Evolutionary conservation across 768 basidiomycete genomes (phyloP), one percentile per base, ranked within the genome.

Genomic region (Mycena floridula): DNA sequence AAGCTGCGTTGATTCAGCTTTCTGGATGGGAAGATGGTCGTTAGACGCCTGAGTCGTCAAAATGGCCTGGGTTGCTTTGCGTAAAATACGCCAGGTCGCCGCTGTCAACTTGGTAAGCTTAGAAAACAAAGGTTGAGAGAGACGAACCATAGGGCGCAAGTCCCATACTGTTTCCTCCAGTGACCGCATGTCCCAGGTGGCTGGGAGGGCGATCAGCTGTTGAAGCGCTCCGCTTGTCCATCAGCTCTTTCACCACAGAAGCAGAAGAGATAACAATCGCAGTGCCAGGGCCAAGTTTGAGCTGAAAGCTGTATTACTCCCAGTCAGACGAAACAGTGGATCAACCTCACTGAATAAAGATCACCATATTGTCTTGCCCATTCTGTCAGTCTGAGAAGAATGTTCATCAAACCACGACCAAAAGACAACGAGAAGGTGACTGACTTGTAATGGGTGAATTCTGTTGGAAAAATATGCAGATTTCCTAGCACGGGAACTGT

Each of bases 181-280:
- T 48, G 20, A 55, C 50, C 5, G 45, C 38, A 12, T 58, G 42
- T 2, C 24, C 54, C 13, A 61, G 47, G 44, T 53, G 41, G 28
- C 37, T 54, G 3, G 42, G 25, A 3, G 59, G 59, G 9, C 63
- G 56, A 45, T 64, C 59, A 7, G 44, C 49, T 6, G 58, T 59
- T 7, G 46, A 40, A 22, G 44, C 45, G 16, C 50, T 47, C 12
- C 53, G 50, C 49, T 59, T 58, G 35, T 64, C 63, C 49, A 64
- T 39, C 13, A 64, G 36, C 26, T 62, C 61, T 39, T 50, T 55
- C 16, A 59, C 54, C 9, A 48, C 47, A 5, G 45, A 18, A 3
- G 51, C 39, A 40, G 51, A 51, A 6, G 56, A 49, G 22, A 64
- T 35, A 8, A 64, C 54, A 25, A 63, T 44, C 16, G 51, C 49